These are phyloP conservation scores for Penicillium sp. DNA, from an alignment of 2,329 filamentous ascomycete species.

Conservation along the genomic window DNA sequence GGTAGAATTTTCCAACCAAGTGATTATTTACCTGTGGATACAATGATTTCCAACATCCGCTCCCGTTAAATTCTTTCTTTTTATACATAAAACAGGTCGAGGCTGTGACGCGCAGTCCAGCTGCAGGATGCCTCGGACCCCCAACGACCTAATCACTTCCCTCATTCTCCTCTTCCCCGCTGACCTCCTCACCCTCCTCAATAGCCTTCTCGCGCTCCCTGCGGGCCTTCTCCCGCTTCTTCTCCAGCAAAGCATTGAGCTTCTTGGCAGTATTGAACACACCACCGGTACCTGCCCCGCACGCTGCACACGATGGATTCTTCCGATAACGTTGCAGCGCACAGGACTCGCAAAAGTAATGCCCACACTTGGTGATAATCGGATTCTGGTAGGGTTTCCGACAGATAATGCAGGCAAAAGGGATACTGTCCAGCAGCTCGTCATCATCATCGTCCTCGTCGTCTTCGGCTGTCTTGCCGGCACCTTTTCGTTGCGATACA, in stretches of 20 bases:
- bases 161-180: conserved; percentile 49
- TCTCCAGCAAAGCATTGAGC: conserved; percentile 76
- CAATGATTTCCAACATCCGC: neutral
- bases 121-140: conserved; percentile 5
- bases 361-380: conserved; percentile 84
- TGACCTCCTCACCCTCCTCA: conserved; percentile 57
- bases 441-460: conserved; percentile 65
- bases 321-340: conserved; percentile 84
- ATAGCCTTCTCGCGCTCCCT: conserved; percentile 58
- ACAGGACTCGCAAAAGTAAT: conserved; percentile 94
- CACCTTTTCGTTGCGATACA: conserved; percentile 51
- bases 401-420: conserved; percentile 89
- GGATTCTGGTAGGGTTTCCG: conserved; percentile 76
- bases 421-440: conserved; percentile 77
- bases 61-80: neutral
- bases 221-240: conserved; percentile 62
- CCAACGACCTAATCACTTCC: conserved; percentile 16
- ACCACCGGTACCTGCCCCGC: conserved; percentile 80
- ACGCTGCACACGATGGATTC: conserved; percentile 83
- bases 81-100: neutral
- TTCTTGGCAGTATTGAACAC: conserved; percentile 89
- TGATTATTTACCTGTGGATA: neutral
- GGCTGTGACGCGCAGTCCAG: conserved; percentile 13
- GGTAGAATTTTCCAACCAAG: too few relatives aligned
- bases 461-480: conserved; percentile 53